Evolutionary conservation across 495 filamentous ascomycete species (phyloP), one percentile per base, ranked within the genome.

Genomic region (Aspergillus haitiensis): DNA sequence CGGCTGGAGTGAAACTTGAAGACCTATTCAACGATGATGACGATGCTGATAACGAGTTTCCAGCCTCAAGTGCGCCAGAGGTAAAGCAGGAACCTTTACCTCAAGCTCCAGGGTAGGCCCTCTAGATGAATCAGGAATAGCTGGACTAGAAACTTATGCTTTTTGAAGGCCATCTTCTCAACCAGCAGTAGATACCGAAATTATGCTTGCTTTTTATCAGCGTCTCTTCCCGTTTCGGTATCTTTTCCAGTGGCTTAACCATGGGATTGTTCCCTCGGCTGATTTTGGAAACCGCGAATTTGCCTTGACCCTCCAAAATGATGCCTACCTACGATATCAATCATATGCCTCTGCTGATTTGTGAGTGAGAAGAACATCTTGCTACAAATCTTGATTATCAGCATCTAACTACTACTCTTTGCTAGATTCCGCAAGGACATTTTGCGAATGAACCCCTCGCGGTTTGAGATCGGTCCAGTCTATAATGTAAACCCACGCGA

Each of bases 211-310:
- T 33, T 99, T 97, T 74, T 99, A 99, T 67, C 90, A 95, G 69
- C 91, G 94, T 42, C 84, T 98, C 39, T 98, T 98, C 70, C 94
- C 94, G 7, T 99, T 95, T 78, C 87, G 94, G 35, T 87, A 90
- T 64, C 86, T 97, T 27, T 98, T 97, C 75, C 93, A 97, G 72
- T 99, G 94, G 94, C 84, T 99, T 15, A 98, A 98, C 69, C 94
- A 99, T 71, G 90, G 89, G 47, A 86, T 92, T 32, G 81, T 85
- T 6, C 94, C 95, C 0, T 86, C 87, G 2, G 86, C 85, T 59
- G 93, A 98, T 68, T 98, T 98, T 70, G 84, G 81, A 12, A 91
- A 97, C 67, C 89, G 94, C 54, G 94, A 99, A 70, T 97, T 99
- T 67, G 91, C 92, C 15, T 91, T 99, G 64, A 96, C 92, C 3